Evolutionary conservation across 768 basidiomycete genomes (phyloP).

Genomic region (Ramaria sp.): DNA sequence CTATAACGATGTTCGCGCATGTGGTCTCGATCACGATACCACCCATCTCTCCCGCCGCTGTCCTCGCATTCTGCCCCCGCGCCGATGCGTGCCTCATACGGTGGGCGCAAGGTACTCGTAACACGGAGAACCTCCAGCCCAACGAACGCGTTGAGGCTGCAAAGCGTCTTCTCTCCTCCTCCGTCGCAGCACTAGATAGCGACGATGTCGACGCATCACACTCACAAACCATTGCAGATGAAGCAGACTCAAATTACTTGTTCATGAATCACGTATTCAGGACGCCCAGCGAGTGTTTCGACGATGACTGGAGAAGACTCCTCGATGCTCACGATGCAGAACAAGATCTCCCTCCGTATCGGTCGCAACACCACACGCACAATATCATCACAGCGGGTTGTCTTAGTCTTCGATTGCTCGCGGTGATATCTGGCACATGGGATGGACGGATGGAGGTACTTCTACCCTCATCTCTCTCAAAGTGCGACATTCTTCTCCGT

Average conservation of each 20-base stretch:
- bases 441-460: conserved; percentile 3
- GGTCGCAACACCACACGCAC: too few species aligned
- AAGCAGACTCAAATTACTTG: too few species aligned
- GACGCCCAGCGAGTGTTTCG: not conserved
- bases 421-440: not conserved
- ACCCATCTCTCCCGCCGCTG: not conserved
- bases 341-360: too few species aligned
- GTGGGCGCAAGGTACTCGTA: not conserved
- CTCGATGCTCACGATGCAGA: too few species aligned
- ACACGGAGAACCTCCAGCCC: not conserved
- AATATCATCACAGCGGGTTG: too few species aligned
- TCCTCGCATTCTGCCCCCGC: not conserved
- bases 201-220: not conserved
- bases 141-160: not conserved
- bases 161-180: not conserved
- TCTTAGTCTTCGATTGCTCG: not conserved
- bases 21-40: not conserved
- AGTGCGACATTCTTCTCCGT: not conserved
- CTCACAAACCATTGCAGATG: too few species aligned
- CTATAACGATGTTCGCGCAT: not conserved
- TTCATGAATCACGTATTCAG: not conserved
- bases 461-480: not conserved
- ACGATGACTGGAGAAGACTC: not conserved
- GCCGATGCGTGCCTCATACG: not conserved
- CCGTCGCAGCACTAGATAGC: not conserved